Conservation (phyloP, 2,329 filamentous ascomycete genomes). For the Hortaea werneckii region DNA sequence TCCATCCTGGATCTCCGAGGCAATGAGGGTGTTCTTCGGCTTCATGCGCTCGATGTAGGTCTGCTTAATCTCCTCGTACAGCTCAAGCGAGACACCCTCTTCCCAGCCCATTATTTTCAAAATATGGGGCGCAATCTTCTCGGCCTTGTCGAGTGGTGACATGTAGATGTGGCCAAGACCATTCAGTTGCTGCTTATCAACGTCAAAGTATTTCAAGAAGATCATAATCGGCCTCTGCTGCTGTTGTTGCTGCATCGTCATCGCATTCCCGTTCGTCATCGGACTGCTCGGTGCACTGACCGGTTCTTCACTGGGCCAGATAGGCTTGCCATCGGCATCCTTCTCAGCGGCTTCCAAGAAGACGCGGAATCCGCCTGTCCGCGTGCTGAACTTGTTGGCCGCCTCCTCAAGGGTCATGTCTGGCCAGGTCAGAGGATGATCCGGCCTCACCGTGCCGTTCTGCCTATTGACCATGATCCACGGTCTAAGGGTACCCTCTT, state of each 20-base stretch:
- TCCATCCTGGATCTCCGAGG: conserved; percentile 91
- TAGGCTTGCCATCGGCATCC: conserved; percentile 56
- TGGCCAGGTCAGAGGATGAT: conserved; percentile 71
- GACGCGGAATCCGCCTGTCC: conserved; percentile 58
- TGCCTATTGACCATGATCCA: conserved; percentile 99
- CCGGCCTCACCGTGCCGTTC: conserved; percentile 90
- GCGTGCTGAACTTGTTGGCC: conserved; percentile 57
- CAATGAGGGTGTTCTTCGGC: conserved; percentile 75
- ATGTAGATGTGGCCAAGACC: conserved; percentile 82
- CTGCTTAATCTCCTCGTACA: conserved; percentile 97
- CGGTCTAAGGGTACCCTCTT: conserved; percentile 62
- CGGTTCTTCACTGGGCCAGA: conserved; percentile 59
- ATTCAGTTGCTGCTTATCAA: conserved; percentile 60
- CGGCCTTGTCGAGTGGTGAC: conserved; percentile 74
- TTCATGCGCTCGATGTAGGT: conserved; percentile 96
- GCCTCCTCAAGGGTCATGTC: conserved; percentile 60
- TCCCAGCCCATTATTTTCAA: conserved; percentile 78
- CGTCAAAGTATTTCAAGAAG: conserved; percentile 88
- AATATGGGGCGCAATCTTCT: conserved; percentile 71
- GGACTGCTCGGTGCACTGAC: conserved; percentile 34
- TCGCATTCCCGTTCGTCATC: conserved; percentile 32
- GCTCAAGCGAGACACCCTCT: conserved; percentile 54
- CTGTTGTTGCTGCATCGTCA: conserved; percentile 17
- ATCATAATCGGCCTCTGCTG: conserved; percentile 58
- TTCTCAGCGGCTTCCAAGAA: conserved; percentile 76